Percentiles rank a stretch among this genome's conserved stretches.
phyloP scores from a whole-genome alignment of 805 yeast genomes.

The Pichia ethanolica region DNA sequence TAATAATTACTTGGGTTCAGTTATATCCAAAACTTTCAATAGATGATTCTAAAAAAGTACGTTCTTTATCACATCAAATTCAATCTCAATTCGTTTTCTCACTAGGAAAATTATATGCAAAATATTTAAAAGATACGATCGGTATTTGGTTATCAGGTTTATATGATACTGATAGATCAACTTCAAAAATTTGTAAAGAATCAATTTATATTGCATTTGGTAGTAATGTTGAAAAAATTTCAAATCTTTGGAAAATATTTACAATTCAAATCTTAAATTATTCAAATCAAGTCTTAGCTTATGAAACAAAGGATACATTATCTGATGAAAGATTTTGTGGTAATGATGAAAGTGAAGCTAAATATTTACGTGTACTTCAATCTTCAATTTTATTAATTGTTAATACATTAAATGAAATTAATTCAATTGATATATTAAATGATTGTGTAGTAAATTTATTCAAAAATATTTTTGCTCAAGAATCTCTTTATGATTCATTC shows the following conservation, averaged over 20 bases:
- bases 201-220: constrained; percentile 50
- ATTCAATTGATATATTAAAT: constrained; percentile 4
- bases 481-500: constrained; percentile 38
- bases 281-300: constrained; percentile 41
- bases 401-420: constrained; percentile 10
- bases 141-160: constrained; percentile 69
- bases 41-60: constrained; percentile 59
- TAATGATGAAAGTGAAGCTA: constrained; percentile 56
- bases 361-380: constrained; percentile 51
- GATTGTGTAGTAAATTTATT: constrained; percentile 19
- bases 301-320: constrained; percentile 55
- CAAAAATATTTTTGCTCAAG: constrained; percentile 32
- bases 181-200: constrained; percentile 41
- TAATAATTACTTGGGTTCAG: constrained; percentile 66
- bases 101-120: constrained; percentile 51
- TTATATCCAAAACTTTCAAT: constrained; percentile 72
- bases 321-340: constrained; percentile 69
- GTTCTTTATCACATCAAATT: constrained; percentile 54
- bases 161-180: constrained; percentile 62
- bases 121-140: constrained; percentile 61
- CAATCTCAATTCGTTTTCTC: constrained; percentile 47
- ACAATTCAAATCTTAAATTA: constrained; percentile 47
- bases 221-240: constrained; percentile 44
- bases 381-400: constrained; percentile 44
- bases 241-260: constrained; percentile 56